phyloP scores from a whole-genome alignment of 208 protist species.

The Leishmania tarentolae region DNA sequence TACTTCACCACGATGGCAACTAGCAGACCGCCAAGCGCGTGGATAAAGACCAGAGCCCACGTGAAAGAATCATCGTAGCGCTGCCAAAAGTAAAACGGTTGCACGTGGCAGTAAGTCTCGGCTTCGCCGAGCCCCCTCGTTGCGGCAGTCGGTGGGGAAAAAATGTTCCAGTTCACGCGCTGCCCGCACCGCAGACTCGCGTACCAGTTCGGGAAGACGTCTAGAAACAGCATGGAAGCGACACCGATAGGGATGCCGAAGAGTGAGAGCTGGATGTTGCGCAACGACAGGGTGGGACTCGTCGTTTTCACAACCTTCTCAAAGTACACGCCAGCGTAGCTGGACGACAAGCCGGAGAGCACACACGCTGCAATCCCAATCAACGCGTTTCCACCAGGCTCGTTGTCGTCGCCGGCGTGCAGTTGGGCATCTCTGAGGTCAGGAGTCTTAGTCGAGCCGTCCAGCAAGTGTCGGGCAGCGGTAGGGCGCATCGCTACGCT shows the following conservation, averaged over 20 bases:
- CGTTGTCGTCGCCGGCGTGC: conserved; percentile 9
- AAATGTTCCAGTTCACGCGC: conserved; percentile 41
- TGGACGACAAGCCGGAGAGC: conserved; percentile 67
- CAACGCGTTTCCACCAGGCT: conserved; percentile 24
- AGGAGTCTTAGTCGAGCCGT: background rate
- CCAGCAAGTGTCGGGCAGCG: background rate
- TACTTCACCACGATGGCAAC: conserved; percentile 85
- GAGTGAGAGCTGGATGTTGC: conserved; percentile 84
- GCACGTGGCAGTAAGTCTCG: conserved; percentile 19
- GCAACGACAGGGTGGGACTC: conserved; percentile 60
- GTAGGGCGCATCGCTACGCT: background rate
- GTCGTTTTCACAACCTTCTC: conserved; percentile 84
- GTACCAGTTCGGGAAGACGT: conserved; percentile 52
- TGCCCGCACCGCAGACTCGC: conserved; percentile 22
- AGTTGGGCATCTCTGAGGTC: background rate
- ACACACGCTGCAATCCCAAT: conserved; percentile 63
- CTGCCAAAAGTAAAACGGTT: conserved; percentile 69
- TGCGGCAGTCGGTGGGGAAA: background rate
- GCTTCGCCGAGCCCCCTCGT: background rate
- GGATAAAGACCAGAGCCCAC: conserved; percentile 66
- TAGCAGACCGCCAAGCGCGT: conserved; percentile 79
- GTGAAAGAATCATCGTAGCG: conserved; percentile 59
- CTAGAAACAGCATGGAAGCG: conserved; percentile 62
- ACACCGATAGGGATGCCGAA: conserved; percentile 74
- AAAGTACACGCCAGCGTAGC: conserved; percentile 86